Evolutionary conservation across 2,329 filamentous ascomycete genomes (phyloP), one percentile per base, ranked within the genome.

Genomic region (Pseudopithomyces chartarum): DNA sequence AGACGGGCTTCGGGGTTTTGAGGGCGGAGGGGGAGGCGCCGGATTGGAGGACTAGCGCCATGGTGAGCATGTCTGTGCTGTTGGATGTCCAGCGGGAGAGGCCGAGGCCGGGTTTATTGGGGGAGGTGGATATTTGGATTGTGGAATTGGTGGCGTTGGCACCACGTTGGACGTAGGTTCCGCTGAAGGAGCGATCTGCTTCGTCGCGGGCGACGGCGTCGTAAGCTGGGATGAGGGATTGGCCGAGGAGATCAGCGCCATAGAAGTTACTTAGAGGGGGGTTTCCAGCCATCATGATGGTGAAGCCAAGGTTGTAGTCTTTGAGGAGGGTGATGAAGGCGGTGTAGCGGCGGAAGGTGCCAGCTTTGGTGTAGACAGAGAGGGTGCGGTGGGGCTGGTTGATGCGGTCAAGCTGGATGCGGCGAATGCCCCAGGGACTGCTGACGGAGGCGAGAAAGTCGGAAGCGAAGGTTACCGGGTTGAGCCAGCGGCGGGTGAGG

Each of bases 391-490:
- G 49, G 2, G 58, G 61, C 38, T 59, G 54, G 6, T 22, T 57
- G 5, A 51, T 38, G 6, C 52, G 57, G 15, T 53, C 58, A 6
- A 69, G 57, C 11, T 59, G 58, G 22, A 66, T 62, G 40, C 65
- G 65, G 3, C 58, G 49, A 15, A 68, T 60, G 15, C 65, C 67
- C 67, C 67, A 70, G 8, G 67, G 67, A 3, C 58, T 57, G 45
- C 67, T 64, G 39, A 66, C 50, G 20, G 55, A 52, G 11, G 56
- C 47, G 20, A 51, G 23, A 22, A 66, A 56, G 39, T 60, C 58
- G n/a, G 61, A 48, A 8, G 66, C 59, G 50, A 63, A 65, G 6
- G 58, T 55, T 23, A 58, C 52, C 3, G 67, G 66, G 15, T 66
- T 64, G 23, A 70, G 61, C 67, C 64, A 70, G 45, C 56, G 56